A percentile compares a stretch with the other conserved stretches of the same genome.
phyloP scores from a whole-genome alignment of 1,284 basidiomycete species.

The Butyriboletus appendiculatus region DNA sequence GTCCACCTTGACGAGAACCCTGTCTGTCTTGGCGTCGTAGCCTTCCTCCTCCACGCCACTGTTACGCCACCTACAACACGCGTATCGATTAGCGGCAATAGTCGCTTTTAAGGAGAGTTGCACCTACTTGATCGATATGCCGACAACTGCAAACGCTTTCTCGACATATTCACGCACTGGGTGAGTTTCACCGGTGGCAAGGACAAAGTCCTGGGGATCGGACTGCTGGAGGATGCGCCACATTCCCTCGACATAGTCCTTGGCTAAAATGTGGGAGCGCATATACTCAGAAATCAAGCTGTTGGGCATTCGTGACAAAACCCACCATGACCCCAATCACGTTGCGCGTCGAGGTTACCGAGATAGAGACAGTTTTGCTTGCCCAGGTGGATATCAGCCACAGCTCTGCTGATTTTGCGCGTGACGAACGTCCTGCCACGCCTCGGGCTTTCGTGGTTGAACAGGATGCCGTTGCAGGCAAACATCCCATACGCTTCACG shows the following conservation, averaged over 20 bases:
- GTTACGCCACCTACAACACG: slow-evolving; percentile 66
- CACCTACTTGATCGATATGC: slow-evolving; percentile 62
- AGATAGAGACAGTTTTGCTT: slow-evolving; percentile 88
- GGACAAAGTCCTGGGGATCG: slow-evolving; percentile 81
- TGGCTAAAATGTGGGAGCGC: slow-evolving; percentile 47
- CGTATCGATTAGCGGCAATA: neutral
- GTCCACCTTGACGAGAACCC: slow-evolving; percentile 79
- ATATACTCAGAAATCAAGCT: slow-evolving; percentile 12
- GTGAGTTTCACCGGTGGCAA: slow-evolving; percentile 92
- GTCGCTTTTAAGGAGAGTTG: neutral
- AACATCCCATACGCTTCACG: slow-evolving; percentile 92
- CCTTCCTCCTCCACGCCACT: slow-evolving; percentile 75
- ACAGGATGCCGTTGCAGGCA: slow-evolving; percentile 88
- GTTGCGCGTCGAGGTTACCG: slow-evolving; percentile 87
- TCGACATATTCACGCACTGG: slow-evolving; percentile 88
- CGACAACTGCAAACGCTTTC: slow-evolving; percentile 74
- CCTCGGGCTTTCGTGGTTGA: slow-evolving; percentile 94
- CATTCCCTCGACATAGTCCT: slow-evolving; percentile 93
- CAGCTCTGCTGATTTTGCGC: slow-evolving; percentile 88
- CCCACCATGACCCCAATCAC: slow-evolving; percentile 93
- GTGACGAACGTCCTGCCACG: slow-evolving; percentile 93
- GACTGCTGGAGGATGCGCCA: slow-evolving; percentile 92
- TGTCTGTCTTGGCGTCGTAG: slow-evolving; percentile 63
- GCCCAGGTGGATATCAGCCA: slow-evolving; percentile 83
- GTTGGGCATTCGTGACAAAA: slow-evolving; percentile 2